These are phyloP conservation scores for Thalassiosira exigua DNA, from an alignment of 352 stramenopile species.

Conservation along the genomic window DNA sequence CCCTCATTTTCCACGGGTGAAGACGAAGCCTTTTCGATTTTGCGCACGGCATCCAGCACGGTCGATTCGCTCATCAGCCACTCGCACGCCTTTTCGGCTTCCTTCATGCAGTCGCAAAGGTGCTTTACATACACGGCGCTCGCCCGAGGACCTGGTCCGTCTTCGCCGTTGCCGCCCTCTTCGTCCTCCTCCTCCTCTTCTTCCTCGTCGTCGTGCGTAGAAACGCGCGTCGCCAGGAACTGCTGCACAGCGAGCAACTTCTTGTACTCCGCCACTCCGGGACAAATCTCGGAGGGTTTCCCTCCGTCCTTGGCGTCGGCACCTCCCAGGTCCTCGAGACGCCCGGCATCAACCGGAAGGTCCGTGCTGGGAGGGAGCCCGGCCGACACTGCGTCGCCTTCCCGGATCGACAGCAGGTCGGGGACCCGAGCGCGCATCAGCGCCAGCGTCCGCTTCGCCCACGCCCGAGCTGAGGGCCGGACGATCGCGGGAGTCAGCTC, in stretches of 20 bases:
- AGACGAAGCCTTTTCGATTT: conserved; percentile 24
- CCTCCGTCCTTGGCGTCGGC: not conserved
- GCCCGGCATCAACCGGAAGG: conserved; percentile 23
- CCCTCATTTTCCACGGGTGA: not conserved
- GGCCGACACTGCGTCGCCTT: conserved; percentile 18
- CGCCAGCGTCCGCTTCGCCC: conserved; percentile 60
- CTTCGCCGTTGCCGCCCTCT: not conserved
- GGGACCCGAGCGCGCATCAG: conserved; percentile 33
- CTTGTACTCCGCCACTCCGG: conserved; percentile 32
- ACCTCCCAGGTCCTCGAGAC: not conserved
- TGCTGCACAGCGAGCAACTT: conserved; percentile 39
- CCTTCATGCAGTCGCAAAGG: conserved; percentile 45
- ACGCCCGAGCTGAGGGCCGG: conserved; percentile 63
- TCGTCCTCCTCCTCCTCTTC: conserved; percentile 26
- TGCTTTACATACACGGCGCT: conserved; percentile 40
- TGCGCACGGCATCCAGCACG: conserved; percentile 22
- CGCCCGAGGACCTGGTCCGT: conserved; percentile 42
- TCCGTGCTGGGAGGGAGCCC: conserved; percentile 46
- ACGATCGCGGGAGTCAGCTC: conserved; percentile 61
- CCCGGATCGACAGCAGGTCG: conserved; percentile 20
- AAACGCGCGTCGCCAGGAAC: conserved; percentile 32
- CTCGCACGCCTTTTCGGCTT: conserved; percentile 37
- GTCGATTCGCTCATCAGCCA: conserved; percentile 46
- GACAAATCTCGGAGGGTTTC: not conserved
- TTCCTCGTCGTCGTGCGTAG: conserved; percentile 36